phyloP scores from a whole-genome alignment of 108 stramenopile species.

The Asterionellopsis glacialis region DNA sequence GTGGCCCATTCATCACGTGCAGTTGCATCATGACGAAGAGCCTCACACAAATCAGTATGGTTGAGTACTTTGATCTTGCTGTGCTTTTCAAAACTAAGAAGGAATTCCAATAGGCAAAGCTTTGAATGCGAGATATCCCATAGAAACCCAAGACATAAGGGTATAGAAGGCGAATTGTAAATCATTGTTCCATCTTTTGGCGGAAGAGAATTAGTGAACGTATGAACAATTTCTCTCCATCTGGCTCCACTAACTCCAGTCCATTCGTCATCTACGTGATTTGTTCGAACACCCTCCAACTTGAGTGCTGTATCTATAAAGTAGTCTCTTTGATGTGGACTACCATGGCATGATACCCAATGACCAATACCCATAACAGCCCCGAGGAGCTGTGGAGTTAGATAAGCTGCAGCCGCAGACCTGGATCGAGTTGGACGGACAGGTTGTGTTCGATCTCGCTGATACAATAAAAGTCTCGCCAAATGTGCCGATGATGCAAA shows the following conservation, averaged over 20 bases:
- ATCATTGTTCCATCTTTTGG: not conserved
- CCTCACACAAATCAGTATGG: constrained; percentile 2
- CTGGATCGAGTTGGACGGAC: constrained; percentile 18
- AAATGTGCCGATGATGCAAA: constrained; percentile 9
- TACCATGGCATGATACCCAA: not conserved
- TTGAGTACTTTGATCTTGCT: constrained; percentile 1
- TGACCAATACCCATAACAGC: constrained; percentile 6
- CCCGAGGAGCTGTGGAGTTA: constrained; percentile 23
- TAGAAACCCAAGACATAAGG: constrained; percentile 25
- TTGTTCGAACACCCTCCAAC: constrained; percentile 22
- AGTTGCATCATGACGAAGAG: constrained; percentile 11
- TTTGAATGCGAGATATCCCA: constrained; percentile 13
- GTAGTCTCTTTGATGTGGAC: not conserved
- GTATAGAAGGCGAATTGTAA: constrained; percentile 5
- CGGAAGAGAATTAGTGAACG: not conserved
- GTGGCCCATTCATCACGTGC: constrained; percentile 11
- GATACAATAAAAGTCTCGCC: constrained; percentile 25
- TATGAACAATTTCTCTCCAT: constrained; percentile 27
- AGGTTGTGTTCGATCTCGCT: constrained; percentile 24
- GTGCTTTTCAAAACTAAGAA: not conserved
- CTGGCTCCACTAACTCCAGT: constrained; percentile 30
- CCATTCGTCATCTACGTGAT: constrained; percentile 27
- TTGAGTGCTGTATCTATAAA: constrained; percentile 1
- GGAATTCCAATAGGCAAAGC: constrained; percentile 4
- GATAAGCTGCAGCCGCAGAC: constrained; percentile 27